Evolutionary conservation across 2,329 filamentous ascomycete species (phyloP).

Genomic region (Aspergillus arachidicola): DNA sequence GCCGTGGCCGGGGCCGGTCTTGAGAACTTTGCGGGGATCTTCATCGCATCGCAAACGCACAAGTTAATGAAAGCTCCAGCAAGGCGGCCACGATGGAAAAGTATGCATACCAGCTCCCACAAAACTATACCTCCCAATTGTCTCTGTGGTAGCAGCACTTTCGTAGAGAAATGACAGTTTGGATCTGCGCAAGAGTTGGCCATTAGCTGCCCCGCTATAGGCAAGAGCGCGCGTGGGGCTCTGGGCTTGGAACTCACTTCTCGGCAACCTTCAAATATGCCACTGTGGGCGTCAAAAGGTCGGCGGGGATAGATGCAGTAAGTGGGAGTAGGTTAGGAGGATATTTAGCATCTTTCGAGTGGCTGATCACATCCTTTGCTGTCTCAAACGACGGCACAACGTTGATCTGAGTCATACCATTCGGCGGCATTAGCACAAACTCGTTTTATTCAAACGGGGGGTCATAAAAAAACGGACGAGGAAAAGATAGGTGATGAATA

Average conservation of each 20-base stretch:
- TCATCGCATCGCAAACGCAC: conserved; percentile 1
- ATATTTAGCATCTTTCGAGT: conserved; percentile 54
- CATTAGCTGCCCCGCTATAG: conserved; percentile 14
- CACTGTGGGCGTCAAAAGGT: conserved; percentile 90
- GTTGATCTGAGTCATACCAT: conserved; percentile 42
- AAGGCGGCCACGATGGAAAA: neutral
- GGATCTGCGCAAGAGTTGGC: conserved; percentile 46
- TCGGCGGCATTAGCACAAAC: neutral
- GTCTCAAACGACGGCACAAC: conserved; percentile 65
- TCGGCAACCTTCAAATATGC: conserved; percentile 90
- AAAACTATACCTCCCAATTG: conserved; percentile 93
- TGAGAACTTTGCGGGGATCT: conserved; percentile 75
- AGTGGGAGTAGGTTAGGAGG: conserved; percentile 79
- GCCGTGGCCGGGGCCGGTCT: conserved; percentile 85
- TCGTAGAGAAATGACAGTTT: conserved; percentile 93
- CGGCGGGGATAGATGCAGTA: conserved; percentile 82
- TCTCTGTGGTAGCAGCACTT: conserved; percentile 87
- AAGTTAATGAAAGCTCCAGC: conserved; percentile 14
- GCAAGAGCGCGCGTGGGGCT: neutral
- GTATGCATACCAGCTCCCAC: conserved; percentile 69
- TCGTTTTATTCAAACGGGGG: neutral
- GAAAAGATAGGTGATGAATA: neutral
- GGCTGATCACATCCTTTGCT: conserved; percentile 58
- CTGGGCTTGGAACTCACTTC: conserved; percentile 55
- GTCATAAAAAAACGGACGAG: neutral